phyloP scores from a whole-genome alignment of 257 asterid species.

The Ballota nigra region DNA sequence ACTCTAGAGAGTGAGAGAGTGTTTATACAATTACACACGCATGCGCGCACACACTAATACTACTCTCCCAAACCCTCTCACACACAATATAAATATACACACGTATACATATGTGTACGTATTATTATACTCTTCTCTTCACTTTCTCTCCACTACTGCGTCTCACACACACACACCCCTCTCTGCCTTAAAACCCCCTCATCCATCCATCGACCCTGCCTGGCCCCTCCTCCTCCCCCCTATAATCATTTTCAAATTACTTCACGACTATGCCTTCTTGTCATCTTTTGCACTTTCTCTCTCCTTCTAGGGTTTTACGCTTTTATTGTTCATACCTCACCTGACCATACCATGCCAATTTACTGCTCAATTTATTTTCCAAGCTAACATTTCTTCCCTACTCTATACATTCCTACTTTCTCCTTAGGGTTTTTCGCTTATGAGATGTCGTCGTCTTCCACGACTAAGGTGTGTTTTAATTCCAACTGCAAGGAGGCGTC shows the following conservation, averaged over 20 bases:
- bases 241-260: slow-evolving; percentile 23
- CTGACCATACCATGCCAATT: slow-evolving; percentile 23
- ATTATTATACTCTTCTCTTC: not conserved
- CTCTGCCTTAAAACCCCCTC: slow-evolving; percentile 9
- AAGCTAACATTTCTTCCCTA: slow-evolving; percentile 19
- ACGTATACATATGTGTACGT: not conserved
- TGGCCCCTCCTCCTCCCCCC: slow-evolving; percentile 9
- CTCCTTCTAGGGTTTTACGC: slow-evolving; percentile 38
- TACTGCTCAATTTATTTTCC: slow-evolving; percentile 23
- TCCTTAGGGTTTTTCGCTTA: slow-evolving; percentile 29
- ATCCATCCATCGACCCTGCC: too few relatives aligned
- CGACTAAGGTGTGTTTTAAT: slow-evolving; percentile 67
- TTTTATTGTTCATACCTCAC: slow-evolving; percentile 16
- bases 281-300: slow-evolving; percentile 21
- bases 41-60: not conserved
- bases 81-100: not conserved
- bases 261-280: slow-evolving; percentile 11
- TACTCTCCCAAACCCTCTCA: not conserved
- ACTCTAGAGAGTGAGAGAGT: not conserved
- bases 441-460: slow-evolving; percentile 33
- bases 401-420: not conserved
- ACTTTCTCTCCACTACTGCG: slow-evolving; percentile 22
- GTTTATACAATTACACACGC: slow-evolving; percentile 22
- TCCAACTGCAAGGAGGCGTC: slow-evolving; percentile 61
- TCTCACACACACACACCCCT: slow-evolving; percentile 11